Evolutionary conservation across 495 filamentous ascomycete species (phyloP).

Genomic region (Trypethelium eluteriae): DNA sequence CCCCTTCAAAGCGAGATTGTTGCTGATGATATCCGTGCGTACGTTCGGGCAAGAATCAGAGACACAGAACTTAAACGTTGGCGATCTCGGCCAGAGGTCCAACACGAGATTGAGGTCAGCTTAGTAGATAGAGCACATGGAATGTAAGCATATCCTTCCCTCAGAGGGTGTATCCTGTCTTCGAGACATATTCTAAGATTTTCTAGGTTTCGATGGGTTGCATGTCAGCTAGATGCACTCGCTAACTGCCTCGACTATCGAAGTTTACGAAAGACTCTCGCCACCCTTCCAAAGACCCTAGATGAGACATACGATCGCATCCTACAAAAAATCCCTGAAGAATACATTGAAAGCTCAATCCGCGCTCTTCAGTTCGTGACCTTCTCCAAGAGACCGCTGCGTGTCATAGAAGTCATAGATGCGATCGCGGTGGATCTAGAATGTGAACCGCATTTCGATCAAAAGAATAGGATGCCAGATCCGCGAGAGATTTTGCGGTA

Average conservation of each 20-base stretch:
- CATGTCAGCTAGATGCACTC: conserved; percentile 25
- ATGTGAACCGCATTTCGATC: neutral
- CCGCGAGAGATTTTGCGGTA: neutral
- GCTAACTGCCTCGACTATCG: conserved; percentile 11
- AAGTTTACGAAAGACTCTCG: conserved; percentile 15
- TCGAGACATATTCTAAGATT: neutral
- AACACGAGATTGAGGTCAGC: neutral
- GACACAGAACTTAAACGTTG: neutral
- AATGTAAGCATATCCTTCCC: neutral
- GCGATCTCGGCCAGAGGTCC: neutral
- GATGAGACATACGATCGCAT: conserved; percentile 28
- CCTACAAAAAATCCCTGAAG: conserved; percentile 15
- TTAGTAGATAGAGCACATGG: conserved; percentile 1
- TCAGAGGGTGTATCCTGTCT: no score
- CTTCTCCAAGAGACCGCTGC: neutral
- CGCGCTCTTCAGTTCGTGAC: neutral
- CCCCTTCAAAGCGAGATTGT: neutral
- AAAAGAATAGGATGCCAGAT: neutral
- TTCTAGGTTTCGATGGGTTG: conserved; percentile 29
- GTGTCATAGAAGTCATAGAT: neutral
- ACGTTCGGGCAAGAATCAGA: neutral
- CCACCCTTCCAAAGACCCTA: conserved; percentile 21
- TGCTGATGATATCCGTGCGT: neutral
- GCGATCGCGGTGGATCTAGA: neutral
- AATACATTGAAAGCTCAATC: neutral